Base-by-base conservation (phyloP, 768 basidiomycete genomes). In the Phaeotremella skinneri region DNA sequence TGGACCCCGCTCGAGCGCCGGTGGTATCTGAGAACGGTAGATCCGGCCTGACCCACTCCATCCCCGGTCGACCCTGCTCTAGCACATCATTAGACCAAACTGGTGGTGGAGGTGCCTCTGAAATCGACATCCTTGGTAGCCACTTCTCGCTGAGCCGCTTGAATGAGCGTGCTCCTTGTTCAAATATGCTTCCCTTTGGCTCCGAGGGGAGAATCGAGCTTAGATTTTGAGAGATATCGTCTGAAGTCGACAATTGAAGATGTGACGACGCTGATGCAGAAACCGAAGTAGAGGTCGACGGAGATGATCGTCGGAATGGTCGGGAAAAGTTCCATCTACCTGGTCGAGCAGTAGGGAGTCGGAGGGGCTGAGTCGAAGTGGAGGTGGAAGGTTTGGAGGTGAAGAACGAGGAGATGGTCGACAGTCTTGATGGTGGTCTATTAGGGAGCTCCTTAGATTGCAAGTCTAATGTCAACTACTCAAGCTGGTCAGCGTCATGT, bases 371-470 rank as follows among this genome's bases (percentile, higher is more conserved):
- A 39, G 37, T 9, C 37, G 37, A 39, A 39, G n/a, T 39, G 2
- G 31, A 37, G 64, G 30, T 20, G 56, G 23, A 31, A 55, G 56
- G 29, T 41, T 49, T 26, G 32, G 34, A 3, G 16, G 29, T 50
- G 59, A 67, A 67, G 45, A 67, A 67, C 4, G 62, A 51, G 3
- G 66, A 67, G 16, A 67, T 58, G 16, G 51, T 42, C 6, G 66
- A 67, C 11, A 67, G 56, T 25, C 55, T 30, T 2, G 66, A 67
- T 1, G 62, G 48, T 0, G 66, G 66, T 51, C 62, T 23, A 29
- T 32, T 41, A 13, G 56, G 29, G 2, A 67, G 27, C 14, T 53
- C 43, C 23, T 64, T 58, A 4, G 66, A 67, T 4, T 25, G 52
- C 6, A 67, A 49, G 34, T 67, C 48, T 25, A 67, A 55, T 1